Conservation (phyloP, 257 asterid species). For the Nyctanthes arbortristis region DNA sequence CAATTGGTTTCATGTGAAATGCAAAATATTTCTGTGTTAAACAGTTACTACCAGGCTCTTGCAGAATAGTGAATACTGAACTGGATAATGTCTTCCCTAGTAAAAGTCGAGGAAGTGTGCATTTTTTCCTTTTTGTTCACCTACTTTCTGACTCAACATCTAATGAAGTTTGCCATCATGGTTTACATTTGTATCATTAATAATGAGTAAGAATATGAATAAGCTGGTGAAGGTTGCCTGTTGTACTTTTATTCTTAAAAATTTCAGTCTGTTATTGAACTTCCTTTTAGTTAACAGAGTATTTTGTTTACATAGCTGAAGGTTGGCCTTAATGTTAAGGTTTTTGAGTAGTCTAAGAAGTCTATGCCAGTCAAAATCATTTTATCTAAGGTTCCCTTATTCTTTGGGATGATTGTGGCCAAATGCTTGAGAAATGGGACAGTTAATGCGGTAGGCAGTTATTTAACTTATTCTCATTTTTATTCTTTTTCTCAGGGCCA, state of each 20-base stretch:
- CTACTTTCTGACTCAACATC: conserved; percentile 8
- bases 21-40: neutral
- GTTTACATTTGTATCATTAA: neutral
- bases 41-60: neutral
- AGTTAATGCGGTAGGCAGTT: neutral
- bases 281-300: neutral
- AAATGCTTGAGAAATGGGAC: neutral
- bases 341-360: neutral
- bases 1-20: neutral
- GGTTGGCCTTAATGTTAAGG: neutral
- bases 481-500: neutral
- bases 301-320: too few relatives aligned
- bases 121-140: conserved; percentile 4
- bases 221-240: neutral
- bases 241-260: too few relatives aligned
- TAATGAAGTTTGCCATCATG: conserved; percentile 3
- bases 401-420: neutral
- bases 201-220: neutral
- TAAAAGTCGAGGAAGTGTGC: neutral
- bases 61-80: neutral
- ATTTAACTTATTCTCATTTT: neutral
- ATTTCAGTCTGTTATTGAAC: too few relatives aligned
- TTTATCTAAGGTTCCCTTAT: too few relatives aligned
- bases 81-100: neutral
- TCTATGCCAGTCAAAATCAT: neutral